Conservation (phyloP, 2,329 filamentous ascomycete species). For the Xenosphaeropsis pyriputrescens region DNA sequence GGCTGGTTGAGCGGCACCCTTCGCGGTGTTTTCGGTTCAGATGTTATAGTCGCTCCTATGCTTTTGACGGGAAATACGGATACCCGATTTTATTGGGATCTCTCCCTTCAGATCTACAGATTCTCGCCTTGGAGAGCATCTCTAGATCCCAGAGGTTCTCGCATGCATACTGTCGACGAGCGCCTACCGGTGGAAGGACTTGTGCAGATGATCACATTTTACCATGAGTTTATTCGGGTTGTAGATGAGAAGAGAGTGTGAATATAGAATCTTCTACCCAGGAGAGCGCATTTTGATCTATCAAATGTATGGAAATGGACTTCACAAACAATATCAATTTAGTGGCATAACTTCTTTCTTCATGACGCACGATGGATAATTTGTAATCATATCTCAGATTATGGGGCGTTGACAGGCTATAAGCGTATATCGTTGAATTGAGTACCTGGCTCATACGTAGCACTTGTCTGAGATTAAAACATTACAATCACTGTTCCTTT, state of each 20-base stretch:
- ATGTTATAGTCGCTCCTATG: conserved; percentile 9
- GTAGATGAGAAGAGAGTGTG: conserved; percentile 13
- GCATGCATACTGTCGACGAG: conserved; percentile 24
- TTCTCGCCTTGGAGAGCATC: conserved; percentile 19
- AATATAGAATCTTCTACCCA: too few species aligned
- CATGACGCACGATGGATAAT: too few species aligned
- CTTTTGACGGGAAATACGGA: conserved; percentile 13
- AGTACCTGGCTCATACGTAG: too few species aligned
- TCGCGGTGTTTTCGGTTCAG: conserved; percentile 7
- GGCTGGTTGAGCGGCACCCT: conserved; percentile 9
- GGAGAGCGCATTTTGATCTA: too few species aligned
- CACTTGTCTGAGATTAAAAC: too few species aligned
- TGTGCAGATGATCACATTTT: conserved; percentile 16
- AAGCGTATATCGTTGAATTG: too few species aligned
- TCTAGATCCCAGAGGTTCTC: conserved; percentile 14
- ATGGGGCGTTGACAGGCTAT: too few species aligned
- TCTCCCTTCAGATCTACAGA: conserved; percentile 23
- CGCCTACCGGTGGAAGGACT: conserved; percentile 9
- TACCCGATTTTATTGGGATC: conserved; percentile 15
- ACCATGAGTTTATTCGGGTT: conserved; percentile 15
- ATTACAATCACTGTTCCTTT: too few species aligned
- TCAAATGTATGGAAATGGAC: too few species aligned
- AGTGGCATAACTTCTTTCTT: too few species aligned
- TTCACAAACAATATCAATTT: too few species aligned
- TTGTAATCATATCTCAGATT: too few species aligned